A percentile compares a stretch with the other conserved stretches of the same genome.
phyloP scores from a whole-genome alignment of 768 basidiomycete species.

The Termitomyces sp. region DNA sequence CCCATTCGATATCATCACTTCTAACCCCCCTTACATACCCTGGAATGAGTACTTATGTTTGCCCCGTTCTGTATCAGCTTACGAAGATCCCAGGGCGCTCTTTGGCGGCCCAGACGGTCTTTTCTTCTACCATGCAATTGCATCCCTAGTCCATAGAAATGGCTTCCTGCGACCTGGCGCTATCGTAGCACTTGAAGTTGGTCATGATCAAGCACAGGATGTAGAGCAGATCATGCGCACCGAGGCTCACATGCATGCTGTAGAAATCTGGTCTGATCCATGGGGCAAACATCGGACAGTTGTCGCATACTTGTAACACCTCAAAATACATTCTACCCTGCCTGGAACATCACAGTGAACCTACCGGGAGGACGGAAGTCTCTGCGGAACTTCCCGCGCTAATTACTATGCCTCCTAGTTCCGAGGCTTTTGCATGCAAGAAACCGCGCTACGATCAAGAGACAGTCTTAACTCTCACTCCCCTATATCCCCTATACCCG shows the following conservation, averaged over 20 bases:
- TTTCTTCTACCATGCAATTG: conserved; percentile 71
- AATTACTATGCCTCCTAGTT: not conserved
- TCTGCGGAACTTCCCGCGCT: not conserved
- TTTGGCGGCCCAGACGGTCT: conserved; percentile 61
- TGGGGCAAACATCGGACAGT: conserved; percentile 75
- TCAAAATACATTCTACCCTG: not conserved
- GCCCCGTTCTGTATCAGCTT: conserved; percentile 62
- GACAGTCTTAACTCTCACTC: not conserved
- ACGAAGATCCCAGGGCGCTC: conserved; percentile 79
- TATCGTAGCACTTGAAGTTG: conserved; percentile 75
- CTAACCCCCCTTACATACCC: conserved; percentile 87
- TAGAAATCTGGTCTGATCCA: conserved; percentile 75
- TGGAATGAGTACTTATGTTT: conserved; percentile 55
- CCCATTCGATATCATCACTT: conserved; percentile 74
- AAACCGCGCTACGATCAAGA: not conserved
- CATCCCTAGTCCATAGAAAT: conserved; percentile 45
- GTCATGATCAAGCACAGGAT: conserved; percentile 58
- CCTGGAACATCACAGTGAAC: not conserved
- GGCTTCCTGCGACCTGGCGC: conserved; percentile 48
- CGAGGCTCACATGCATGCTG: conserved; percentile 37
- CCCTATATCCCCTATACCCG: not conserved
- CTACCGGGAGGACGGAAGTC: not conserved
- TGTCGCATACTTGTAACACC: conserved; percentile 39
- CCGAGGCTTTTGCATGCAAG: conserved; percentile 1
- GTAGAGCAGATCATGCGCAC: conserved; percentile 54